Evolutionary conservation across 1,139 yeast species (phyloP), one percentile per base, ranked within the genome.

Genomic region (Lodderomyces theae): DNA sequence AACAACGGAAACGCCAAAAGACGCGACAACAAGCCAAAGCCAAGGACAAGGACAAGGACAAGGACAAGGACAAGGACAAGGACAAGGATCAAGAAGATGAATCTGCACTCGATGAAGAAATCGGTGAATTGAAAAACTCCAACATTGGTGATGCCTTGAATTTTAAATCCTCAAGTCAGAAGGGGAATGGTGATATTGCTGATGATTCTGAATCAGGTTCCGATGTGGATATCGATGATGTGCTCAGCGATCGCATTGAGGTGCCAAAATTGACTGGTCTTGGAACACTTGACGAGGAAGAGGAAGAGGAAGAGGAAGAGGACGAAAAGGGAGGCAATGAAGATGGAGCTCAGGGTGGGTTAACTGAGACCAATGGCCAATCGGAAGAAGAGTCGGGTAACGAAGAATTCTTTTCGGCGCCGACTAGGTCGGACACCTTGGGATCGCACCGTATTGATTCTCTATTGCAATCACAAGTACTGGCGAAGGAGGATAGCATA

Each of bases 81-180:
- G 15, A 5, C 2, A 19, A 28, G 7, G 18, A 28, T 12, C 17
- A 28, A 19, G 28, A 21, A 5, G 34, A 29, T 4, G 35, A 28
- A 29, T 22, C 47, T 2, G 68, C 74, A 0, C 57, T 69, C 39
- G 74, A 69, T 46, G 73, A 69, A 49, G 74, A 69, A 45, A 68
- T 69, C 34, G 65, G 72, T 15, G 67, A 64, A 42, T 51, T 59
- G 18, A 67, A 64, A 44, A 58, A 62, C 40, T 64, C 72, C 5
- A 63, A 66, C 44, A 64, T 66, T 37, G 67, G 63, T 46, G 61
- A 57, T 19, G 63, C 60, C 1, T 51, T 63, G 23, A 42, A 38
- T 10, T 38, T 37, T 16, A 38, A 45, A 5, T 42, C 15, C 8
- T 11, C 19, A 28, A 18, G n/a, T 13, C 15, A 16, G 25, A 22